Percentiles rank a stretch among this genome's conserved stretches.
phyloP scores from a whole-genome alignment of 2,329 filamentous ascomycete species.

The Venturia nashicola region DNA sequence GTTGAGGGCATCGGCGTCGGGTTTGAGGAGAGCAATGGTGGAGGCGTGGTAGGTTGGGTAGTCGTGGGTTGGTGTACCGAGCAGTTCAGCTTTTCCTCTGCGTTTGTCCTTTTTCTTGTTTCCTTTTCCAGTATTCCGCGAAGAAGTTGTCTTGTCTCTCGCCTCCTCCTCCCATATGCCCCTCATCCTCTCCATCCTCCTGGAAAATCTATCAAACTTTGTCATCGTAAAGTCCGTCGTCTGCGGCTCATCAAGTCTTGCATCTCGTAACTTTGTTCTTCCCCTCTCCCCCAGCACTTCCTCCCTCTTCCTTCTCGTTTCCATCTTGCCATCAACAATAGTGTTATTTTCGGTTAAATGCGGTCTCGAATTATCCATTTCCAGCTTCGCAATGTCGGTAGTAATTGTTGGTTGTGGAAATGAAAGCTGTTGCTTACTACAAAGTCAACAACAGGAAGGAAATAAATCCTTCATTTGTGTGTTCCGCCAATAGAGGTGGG shows the following conservation, averaged over 20 bases:
- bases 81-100: not conserved
- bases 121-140: not conserved
- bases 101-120: not conserved
- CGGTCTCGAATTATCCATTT: not conserved
- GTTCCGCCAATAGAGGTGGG: too few relatives aligned
- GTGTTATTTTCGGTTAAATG: not conserved
- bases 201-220: not conserved
- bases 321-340: not conserved
- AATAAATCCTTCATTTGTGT: too few relatives aligned
- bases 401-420: too few relatives aligned
- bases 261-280: not conserved
- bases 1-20: not conserved
- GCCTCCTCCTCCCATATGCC: not conserved
- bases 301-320: not conserved
- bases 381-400: too few relatives aligned
- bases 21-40: not conserved
- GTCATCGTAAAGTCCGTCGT: not conserved
- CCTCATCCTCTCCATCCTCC: not conserved
- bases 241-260: not conserved
- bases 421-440: too few relatives aligned
- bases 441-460: too few relatives aligned
- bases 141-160: too few relatives aligned
- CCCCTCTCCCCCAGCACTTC: too few relatives aligned
- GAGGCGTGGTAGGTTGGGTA: not conserved
- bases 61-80: not conserved